A percentile compares a stretch with the other conserved stretches of the same genome.
phyloP scores from a whole-genome alignment of 139 green algal genomes.

The Asterochloris erici region DNA sequence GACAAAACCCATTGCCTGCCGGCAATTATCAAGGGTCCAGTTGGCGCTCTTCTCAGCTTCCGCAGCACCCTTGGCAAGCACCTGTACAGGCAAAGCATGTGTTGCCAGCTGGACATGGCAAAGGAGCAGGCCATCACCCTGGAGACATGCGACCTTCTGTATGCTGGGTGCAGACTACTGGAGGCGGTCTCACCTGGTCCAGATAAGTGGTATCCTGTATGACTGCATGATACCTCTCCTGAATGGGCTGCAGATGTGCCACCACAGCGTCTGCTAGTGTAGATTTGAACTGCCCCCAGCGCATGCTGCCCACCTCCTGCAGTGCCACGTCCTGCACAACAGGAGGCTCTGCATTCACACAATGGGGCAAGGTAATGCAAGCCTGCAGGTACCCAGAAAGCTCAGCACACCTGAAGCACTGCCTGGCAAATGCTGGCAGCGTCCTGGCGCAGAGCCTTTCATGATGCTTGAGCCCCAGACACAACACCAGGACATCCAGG shows the following conservation, averaged over 20 bases:
- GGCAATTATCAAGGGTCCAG: conserved; percentile 51
- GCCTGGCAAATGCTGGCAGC: background rate
- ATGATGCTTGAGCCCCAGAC: background rate
- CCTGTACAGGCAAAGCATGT: conserved; percentile 11
- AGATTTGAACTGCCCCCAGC: conserved; percentile 97
- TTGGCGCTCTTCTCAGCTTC: conserved; percentile 54
- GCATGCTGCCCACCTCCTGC: conserved; percentile 63
- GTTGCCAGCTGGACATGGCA: background rate
- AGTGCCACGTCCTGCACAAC: conserved; percentile 46
- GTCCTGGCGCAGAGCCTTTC: background rate
- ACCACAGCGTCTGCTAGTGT: conserved; percentile 90
- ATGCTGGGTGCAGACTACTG: background rate
- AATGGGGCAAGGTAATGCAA: background rate
- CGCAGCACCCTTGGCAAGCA: conserved; percentile 57
- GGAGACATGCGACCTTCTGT: background rate
- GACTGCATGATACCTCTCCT: conserved; percentile 52
- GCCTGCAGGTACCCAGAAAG: background rate
- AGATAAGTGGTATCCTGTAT: conserved; percentile 39
- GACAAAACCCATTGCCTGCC: conserved; percentile 75
- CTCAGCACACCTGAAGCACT: background rate
- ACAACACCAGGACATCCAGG: background rate
- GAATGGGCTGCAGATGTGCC: conserved; percentile 87
- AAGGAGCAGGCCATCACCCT: background rate
- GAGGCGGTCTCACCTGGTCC: conserved; percentile 27
- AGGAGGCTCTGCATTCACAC: background rate